Base-by-base conservation (phyloP, 2,329 filamentous ascomycete species). In the Xylariaceae sp. region DNA sequence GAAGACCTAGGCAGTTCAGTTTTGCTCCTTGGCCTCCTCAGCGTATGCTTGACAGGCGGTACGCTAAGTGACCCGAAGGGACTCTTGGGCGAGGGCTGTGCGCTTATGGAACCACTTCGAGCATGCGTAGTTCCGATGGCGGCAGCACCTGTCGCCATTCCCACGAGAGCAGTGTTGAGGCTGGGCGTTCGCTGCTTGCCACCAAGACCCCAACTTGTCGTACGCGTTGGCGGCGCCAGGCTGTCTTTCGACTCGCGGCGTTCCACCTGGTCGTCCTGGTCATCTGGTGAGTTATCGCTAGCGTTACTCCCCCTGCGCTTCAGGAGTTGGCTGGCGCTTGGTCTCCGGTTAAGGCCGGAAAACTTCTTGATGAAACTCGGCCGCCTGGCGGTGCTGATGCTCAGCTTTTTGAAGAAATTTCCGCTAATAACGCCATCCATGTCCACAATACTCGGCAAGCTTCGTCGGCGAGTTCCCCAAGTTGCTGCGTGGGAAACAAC, bases 381-480 rank as follows among this genome's bases (percentile, higher is more conserved):
- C 40, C 68, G 65, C 14, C 70, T 67, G 11, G 61, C 50, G 25
- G 62, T 60, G 14, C 64, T 68, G 43, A 80, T 63, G 6, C 70
- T 74, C 27, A 75, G 60, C 52, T 74, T 77, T 49, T 80, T 83
- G 25, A 83, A 56, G 24, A 84, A 67, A 37, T 69, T 77, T 16
- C 77, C 75, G 35, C 70, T 71, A 7, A 65, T 67, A 27, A 80
- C 60, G 13, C 69, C 75, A 23, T 80, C 77, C 18, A 77, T 59
- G 36, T 83, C 78, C 5, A 64, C 43, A 35, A 69, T 47, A 44
- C 70, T 77, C 2, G 79, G 75, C 31, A 82, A 63, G 52, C 80
- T 81, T 37, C 73, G 71, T 26, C 79, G 72, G 5, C 75, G 70
- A 2, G 81, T 86, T 12, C 81, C 81, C 67, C 81, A 78, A 0